A percentile compares a stretch with the other conserved stretches of the same genome.
Evolutionary conservation across 768 basidiomycete genomes (phyloP).

Genomic region (Sporobolomyces pararoseus): DNA sequence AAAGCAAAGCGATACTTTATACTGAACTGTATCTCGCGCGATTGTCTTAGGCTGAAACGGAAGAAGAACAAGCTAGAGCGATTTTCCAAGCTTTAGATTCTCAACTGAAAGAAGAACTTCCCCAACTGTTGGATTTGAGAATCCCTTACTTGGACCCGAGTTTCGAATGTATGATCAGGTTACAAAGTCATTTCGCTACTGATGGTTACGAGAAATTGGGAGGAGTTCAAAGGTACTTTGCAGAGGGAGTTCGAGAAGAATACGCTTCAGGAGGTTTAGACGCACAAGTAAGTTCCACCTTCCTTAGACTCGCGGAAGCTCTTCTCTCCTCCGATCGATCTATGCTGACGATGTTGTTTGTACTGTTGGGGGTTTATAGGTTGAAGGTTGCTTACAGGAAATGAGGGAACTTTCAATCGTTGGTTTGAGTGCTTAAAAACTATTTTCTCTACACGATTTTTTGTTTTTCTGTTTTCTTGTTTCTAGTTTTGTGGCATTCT

Average conservation of each 20-base stretch:
- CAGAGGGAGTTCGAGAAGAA: constrained; percentile 59
- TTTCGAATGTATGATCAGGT: constrained; percentile 92
- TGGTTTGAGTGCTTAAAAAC: constrained; percentile 24
- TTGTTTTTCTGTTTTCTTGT: neutral
- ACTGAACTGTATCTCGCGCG: constrained; percentile 12
- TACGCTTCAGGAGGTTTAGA: constrained; percentile 96
- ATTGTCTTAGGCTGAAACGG: constrained; percentile 87
- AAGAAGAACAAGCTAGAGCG: constrained; percentile 89
- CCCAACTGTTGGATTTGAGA: constrained; percentile 85
- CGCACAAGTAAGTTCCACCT: constrained; percentile 60
- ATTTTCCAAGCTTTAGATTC: constrained; percentile 89
- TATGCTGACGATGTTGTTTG: no score
- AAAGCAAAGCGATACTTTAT: no score
- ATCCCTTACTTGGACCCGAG: constrained; percentile 98
- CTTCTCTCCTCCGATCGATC: neutral
- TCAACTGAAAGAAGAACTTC: constrained; percentile 83
- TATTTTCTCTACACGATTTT: neutral
- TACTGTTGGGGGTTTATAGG: no score
- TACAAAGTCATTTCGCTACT: constrained; percentile 96
- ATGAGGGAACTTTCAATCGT: constrained; percentile 88
- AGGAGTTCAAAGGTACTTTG: constrained; percentile 73
- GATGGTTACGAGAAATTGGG: constrained; percentile 97
- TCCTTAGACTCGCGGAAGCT: neutral
- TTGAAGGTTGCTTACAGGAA: constrained; percentile 94
- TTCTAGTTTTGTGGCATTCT: neutral